Percentiles rank a stretch among this genome's conserved stretches.
These are phyloP conservation scores for Begonia fuchsioides DNA, from an alignment of 306 rosid species.

Conservation along the genomic window DNA sequence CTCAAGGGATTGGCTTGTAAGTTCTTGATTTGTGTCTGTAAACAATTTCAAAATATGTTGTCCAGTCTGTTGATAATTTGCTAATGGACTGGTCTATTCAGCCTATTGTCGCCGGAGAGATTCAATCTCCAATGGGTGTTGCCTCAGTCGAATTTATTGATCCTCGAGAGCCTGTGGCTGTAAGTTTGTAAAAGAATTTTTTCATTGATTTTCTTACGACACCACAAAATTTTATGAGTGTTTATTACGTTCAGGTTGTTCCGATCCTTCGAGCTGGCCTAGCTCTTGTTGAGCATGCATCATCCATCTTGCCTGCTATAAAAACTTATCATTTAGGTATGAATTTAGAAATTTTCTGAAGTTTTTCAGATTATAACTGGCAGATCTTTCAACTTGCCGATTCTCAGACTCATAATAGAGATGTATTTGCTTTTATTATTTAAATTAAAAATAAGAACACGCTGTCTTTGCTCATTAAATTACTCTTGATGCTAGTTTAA, in stretches of 20 bases:
- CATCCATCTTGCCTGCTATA: constrained; percentile 22
- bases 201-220: neutral
- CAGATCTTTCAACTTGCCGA: too few relatives aligned
- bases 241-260: constrained; percentile 23
- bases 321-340: constrained; percentile 81
- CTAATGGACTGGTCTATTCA: too few relatives aligned
- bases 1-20: constrained; percentile 94
- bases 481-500: too few relatives aligned
- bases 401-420: too few relatives aligned
- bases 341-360: constrained; percentile 5
- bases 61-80: too few relatives aligned
- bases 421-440: neutral
- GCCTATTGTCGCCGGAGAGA: constrained; percentile 26
- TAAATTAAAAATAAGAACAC: constrained; percentile 11
- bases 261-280: constrained; percentile 93
- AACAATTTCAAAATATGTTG: too few relatives aligned
- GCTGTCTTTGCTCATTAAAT: too few relatives aligned
- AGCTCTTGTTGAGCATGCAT: constrained; percentile 75
- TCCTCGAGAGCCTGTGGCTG: constrained; percentile 85
- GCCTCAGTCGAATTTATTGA: constrained; percentile 87
- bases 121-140: constrained; percentile 80
- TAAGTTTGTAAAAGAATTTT: constrained; percentile 10
- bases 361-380: too few relatives aligned
- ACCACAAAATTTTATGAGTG: neutral
- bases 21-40: constrained; percentile 13